These are phyloP conservation scores for Kuraishia hungarica DNA, from an alignment of 805 yeast species.

Conservation along the genomic window DNA sequence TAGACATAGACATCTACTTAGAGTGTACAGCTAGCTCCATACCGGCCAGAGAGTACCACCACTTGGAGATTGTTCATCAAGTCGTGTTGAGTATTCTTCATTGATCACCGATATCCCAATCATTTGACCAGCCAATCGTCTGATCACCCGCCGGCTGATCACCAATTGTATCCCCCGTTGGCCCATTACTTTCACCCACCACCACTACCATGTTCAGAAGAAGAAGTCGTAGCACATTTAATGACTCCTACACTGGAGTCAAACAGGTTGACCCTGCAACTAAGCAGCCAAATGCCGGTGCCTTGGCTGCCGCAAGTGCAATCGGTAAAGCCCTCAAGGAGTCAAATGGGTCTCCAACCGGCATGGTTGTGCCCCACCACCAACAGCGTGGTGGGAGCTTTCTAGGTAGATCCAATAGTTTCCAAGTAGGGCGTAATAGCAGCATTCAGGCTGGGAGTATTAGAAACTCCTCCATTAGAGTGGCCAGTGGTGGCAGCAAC, in stretches of 20 bases:
- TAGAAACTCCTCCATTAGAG: background rate
- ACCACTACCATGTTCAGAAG: slow-evolving; percentile 7
- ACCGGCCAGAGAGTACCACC: background rate
- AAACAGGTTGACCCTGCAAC: slow-evolving; percentile 6
- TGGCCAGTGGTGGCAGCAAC: background rate
- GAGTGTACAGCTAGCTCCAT: background rate
- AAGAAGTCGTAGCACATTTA: slow-evolving; percentile 5
- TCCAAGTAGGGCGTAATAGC: background rate
- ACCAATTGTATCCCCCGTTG: no score
- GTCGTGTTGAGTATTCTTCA: no score
- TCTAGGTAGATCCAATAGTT: background rate
- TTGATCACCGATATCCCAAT: no score
- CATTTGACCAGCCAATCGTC: no score
- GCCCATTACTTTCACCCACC: background rate
- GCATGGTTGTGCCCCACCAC: slow-evolving; percentile 23
- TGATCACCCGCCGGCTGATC: no score
- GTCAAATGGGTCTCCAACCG: slow-evolving; percentile 20
- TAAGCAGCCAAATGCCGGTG: slow-evolving; percentile 29
- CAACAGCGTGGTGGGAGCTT: slow-evolving; percentile 10
- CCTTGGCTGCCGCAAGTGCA: slow-evolving; percentile 57
- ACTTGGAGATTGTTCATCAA: background rate
- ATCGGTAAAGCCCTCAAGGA: slow-evolving; percentile 40
- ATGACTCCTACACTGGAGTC: slow-evolving; percentile 10
- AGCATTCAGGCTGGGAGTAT: background rate
- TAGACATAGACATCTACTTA: background rate